Base-by-base conservation (phyloP, 2,329 filamentous ascomycete species). In the Alternaria metachromatica region DNA sequence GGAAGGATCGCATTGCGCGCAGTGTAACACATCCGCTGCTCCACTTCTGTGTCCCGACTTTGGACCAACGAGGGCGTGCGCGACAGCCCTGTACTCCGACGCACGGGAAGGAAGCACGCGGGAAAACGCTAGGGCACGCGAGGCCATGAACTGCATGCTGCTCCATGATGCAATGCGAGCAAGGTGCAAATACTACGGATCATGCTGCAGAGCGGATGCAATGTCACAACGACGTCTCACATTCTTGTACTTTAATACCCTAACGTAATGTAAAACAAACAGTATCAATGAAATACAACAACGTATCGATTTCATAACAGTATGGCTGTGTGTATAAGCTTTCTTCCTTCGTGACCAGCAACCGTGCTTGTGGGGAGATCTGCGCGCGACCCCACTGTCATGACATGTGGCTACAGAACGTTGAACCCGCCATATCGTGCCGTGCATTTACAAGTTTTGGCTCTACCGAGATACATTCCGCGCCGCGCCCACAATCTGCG, bases 21-120 rank as follows among this genome's bases (percentile, higher is more conserved):
- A 33, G n/a, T 37, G 49, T 41, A 23, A 23, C 41, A 53, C 20
- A 53, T 8, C 28, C 30, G 21, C 44, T 12, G 15, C 18, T 48
- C 49, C 25, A 53, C 56, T 60, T 23, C 28, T 43, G 55, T 43
- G 62, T 62, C 53, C 65, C 68, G 67, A 68, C 67, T 65, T 65
- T 28, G 49, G 49, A 61, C 68, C 67, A 72, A 69, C 63, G 48
- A 62, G 55, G 12, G 56, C 56, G 55, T 56, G 54, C 26, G 18
- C 26, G 25, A 26, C 21, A 28, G 30, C 10, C 37, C 20, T 41
- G n/a, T 23, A 45, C 41, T 25, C 21, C 28, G 28, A 30, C 28
- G 55, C 55, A 30, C 25, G 43, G 60, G 54, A 62, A 62, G 48
- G 11, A 23, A 41, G 37, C 15, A 23, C 20, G 43, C 55, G 55